phyloP scores from a whole-genome alignment of 164 flowering plant species.

The Umbellularia californica region DNA sequence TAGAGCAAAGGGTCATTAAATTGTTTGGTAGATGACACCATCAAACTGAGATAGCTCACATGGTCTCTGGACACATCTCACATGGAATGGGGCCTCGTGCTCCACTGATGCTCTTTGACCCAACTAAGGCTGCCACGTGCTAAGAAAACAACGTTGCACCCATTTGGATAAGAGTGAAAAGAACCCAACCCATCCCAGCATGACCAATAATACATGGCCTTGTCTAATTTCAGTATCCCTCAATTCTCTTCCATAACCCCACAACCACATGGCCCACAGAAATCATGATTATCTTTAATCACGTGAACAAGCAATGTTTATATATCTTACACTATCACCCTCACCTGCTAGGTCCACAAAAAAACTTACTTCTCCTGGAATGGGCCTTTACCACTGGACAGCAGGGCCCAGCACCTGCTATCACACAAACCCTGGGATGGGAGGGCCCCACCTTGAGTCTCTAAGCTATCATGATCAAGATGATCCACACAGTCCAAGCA shows the following conservation, averaged over 20 bases:
- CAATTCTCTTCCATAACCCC: neutral
- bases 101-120: neutral
- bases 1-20: neutral
- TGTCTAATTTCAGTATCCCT: neutral
- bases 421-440: too few species aligned
- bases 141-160: neutral
- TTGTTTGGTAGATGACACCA: neutral
- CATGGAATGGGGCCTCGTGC: neutral
- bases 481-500: too few species aligned
- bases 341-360: neutral
- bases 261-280: neutral
- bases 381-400: too few species aligned
- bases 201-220: neutral
- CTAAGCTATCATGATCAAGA: too few species aligned
- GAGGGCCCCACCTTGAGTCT: too few species aligned
- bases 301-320: neutral
- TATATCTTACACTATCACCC: neutral
- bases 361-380: neutral
- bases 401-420: too few species aligned
- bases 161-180: neutral
- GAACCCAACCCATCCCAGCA: neutral
- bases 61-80: constrained; percentile 1
- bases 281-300: neutral
- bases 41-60: constrained; percentile 2
- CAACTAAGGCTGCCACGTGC: neutral